Evolutionary conservation across 176 grass and related monocot genomes (phyloP), one percentile per base, ranked within the genome.

Genomic region (Phoenix dactylifera): DNA sequence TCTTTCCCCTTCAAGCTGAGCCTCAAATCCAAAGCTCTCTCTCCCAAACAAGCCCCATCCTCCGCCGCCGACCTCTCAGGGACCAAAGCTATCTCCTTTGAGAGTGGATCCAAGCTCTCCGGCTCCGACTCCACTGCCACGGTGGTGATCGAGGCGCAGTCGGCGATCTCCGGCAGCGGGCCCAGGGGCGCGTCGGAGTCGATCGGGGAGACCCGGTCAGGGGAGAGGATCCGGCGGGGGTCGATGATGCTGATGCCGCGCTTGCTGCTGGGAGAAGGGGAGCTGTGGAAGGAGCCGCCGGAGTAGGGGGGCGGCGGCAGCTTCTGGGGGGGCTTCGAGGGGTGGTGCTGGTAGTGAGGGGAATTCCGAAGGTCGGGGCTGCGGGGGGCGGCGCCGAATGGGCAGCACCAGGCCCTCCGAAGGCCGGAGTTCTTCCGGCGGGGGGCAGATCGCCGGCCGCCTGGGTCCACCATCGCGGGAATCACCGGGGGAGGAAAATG

Each of bases 151-250:
- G 64, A 57, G 51, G 39, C 39, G 5, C 17, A 57, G 49, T 22
- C 15, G 4, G 39, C 18, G 52, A 66, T 74, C 0, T 20, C 56
- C 1, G 71, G 74, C 15, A 71, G 59, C 1, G 59, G 70, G 26
- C 50, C 70, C 16, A 63, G 18, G 3, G 70, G 59, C 4, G 62
- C 69, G 55, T 91, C 87, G 51, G 87, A 81, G 53, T 90, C 86
- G 26, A 95, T 95, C 15, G 91, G 91, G 6, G 91, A 95, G 5
- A 95, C 91, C 65, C 91, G 70, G 0, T 86, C 91, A 7, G 91
- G 91, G n/a, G 91, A 95, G 55, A 90, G 83, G 59, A 95, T 95
- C 17, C 91, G 81, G 53, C 91, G 91, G 30, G 80, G 83, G 62
- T 79, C 83, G 57, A 95, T 89, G 66, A 86, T 67, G 14, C 77